These are phyloP conservation scores for Fraxinus cuspidata DNA, from an alignment of 257 asterid genomes.

Conservation along the genomic window DNA sequence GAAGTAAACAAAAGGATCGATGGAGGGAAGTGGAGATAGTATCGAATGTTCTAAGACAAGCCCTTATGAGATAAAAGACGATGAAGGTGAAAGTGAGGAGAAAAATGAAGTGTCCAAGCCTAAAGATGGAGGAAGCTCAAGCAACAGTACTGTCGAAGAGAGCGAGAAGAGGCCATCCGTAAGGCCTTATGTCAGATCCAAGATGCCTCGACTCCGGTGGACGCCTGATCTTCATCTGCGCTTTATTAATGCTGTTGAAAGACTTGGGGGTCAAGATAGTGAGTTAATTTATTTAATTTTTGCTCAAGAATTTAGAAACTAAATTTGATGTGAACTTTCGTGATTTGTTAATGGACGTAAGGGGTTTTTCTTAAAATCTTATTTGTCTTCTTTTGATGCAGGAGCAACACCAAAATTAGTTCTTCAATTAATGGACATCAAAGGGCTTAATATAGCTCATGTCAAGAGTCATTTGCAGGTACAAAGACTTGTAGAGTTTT, in stretches of 20 bases:
- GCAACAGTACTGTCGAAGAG: constrained; percentile 78
- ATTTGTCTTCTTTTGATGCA: constrained; percentile 34
- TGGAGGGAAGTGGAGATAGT: constrained; percentile 52
- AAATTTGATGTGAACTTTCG: neutral
- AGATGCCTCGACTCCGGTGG: constrained; percentile 88
- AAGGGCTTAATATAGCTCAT: constrained; percentile 85
- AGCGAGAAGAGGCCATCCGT: constrained; percentile 59
- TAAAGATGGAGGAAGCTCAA: constrained; percentile 74
- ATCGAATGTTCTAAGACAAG: constrained; percentile 40
- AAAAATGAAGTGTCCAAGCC: constrained; percentile 30
- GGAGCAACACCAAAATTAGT: constrained; percentile 90
- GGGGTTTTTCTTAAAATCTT: neutral
- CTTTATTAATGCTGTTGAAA: constrained; percentile 69
- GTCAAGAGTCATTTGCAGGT: constrained; percentile 98
- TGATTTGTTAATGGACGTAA: neutral
- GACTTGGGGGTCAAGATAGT: constrained; percentile 94
- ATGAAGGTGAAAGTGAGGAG: constrained; percentile 44
- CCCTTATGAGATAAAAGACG: constrained; percentile 36
- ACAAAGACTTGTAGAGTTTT: neutral
- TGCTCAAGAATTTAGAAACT: neutral
- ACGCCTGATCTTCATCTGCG: constrained; percentile 85
- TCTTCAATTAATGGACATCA: constrained; percentile 75
- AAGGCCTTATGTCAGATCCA: constrained; percentile 83
- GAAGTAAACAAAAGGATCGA: neutral
- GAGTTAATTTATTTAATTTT: constrained; percentile 24